Conservation (phyloP, 2,329 filamentous ascomycete species). For the Rhexocercosporidium sp. region DNA sequence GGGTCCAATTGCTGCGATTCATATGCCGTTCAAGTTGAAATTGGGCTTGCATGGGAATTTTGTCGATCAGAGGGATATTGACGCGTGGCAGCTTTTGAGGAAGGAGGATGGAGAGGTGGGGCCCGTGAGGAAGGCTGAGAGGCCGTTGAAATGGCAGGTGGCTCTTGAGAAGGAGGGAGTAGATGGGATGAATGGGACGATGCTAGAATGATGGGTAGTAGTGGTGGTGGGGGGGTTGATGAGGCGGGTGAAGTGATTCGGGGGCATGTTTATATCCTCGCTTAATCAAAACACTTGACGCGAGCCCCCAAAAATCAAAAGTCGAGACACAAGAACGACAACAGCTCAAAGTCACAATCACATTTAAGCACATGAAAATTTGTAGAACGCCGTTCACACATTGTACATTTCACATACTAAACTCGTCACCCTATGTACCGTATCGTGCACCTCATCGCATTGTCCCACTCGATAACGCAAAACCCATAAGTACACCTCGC, state of each 20-base stretch:
- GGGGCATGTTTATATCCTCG: background rate
- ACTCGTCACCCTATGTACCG: conserved; percentile 1
- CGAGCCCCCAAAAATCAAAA: too few species aligned
- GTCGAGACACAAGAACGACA: background rate
- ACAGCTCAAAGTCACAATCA: background rate
- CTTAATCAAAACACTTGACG: background rate
- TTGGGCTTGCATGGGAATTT: conserved; percentile 45
- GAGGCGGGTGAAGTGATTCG: background rate
- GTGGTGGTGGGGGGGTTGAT: background rate
- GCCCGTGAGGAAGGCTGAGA: conserved; percentile 44
- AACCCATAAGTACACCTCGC: conserved; percentile 4
- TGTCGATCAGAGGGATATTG: conserved; percentile 43
- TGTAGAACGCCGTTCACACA: background rate
- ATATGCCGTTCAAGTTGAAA: conserved; percentile 43
- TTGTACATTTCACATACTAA: conserved; percentile 12
- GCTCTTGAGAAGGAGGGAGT: background rate
- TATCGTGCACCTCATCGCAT: background rate
- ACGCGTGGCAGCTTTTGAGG: conserved; percentile 48
- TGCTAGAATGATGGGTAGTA: background rate
- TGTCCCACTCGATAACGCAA: background rate
- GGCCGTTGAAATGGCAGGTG: conserved; percentile 48
- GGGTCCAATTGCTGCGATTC: conserved; percentile 44
- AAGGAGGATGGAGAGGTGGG: conserved; percentile 46
- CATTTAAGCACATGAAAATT: too few species aligned
- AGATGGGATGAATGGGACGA: conserved; percentile 8